Conservation (phyloP, 1,284 basidiomycete genomes). For the Hypsizygus ulmarius region DNA sequence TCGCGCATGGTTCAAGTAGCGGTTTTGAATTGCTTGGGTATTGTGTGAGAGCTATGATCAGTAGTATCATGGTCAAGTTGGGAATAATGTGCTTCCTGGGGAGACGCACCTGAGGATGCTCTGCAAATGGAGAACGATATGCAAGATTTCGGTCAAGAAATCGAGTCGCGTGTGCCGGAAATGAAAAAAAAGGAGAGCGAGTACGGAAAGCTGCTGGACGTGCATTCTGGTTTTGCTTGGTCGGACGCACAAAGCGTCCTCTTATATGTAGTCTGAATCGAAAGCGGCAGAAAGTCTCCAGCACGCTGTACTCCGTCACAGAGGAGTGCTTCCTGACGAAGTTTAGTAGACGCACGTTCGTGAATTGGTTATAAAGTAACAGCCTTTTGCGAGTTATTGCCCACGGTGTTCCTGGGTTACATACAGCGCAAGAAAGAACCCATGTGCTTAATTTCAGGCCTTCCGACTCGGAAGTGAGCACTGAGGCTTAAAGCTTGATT, state of each 20-base stretch:
- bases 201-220: background rate
- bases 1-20: conserved; percentile 35
- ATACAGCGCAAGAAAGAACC: background rate
- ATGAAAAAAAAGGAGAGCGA: background rate
- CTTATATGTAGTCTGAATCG: background rate
- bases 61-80: background rate
- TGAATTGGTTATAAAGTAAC: background rate
- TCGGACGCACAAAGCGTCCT: background rate
- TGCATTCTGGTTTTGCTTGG: background rate
- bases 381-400: no score
- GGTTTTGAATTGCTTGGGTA: conserved; percentile 37
- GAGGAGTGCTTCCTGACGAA: no score
- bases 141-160: conserved; percentile 35
- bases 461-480: no score
- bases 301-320: no score
- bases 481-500: no score
- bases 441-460: background rate
- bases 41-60: conserved; percentile 38
- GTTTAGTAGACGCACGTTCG: conserved; percentile 2
- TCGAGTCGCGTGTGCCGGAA: conserved; percentile 9
- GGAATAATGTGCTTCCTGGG: background rate
- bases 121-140: conserved; percentile 47
- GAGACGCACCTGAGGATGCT: conserved; percentile 37
- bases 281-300: no score
- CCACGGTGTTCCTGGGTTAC: background rate